Conservation (phyloP, 805 yeast genomes). For the Pichia rugopelliculosa region DNA sequence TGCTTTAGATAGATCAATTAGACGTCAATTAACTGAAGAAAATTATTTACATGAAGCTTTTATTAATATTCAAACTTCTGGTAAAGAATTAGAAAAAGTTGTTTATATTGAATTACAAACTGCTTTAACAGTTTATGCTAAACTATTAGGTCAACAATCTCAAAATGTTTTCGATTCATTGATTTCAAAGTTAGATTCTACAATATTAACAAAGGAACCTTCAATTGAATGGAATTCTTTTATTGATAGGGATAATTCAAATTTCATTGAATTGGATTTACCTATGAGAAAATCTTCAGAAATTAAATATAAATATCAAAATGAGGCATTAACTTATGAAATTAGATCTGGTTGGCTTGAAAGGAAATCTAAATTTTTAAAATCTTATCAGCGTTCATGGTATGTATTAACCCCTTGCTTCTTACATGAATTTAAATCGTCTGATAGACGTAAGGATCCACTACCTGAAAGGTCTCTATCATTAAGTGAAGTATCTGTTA, state of each 20-base stretch:
- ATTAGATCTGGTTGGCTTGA: constrained; percentile 78
- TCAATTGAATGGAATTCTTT: constrained; percentile 86
- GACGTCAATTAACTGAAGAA: constrained; percentile 73
- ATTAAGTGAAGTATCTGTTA: constrained; percentile 69
- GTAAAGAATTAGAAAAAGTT: constrained; percentile 80
- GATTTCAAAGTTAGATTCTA: constrained; percentile 56
- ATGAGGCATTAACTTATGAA: constrained; percentile 59
- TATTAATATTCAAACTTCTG: constrained; percentile 78
- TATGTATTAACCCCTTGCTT: constrained; percentile 85
- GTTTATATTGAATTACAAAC: constrained; percentile 83
- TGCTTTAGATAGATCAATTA: constrained; percentile 67
- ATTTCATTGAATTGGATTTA: constrained; percentile 56
- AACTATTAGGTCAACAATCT: constrained; percentile 64
- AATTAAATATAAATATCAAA: constrained; percentile 58
- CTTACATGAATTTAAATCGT: constrained; percentile 81
- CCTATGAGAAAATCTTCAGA: constrained; percentile 58
- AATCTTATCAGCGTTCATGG: constrained; percentile 86
- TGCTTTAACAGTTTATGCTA: constrained; percentile 66
- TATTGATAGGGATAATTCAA: constrained; percentile 53
- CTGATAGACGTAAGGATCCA: constrained; percentile 75
- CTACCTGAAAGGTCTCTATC: constrained; percentile 77
- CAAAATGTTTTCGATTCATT: constrained; percentile 61
- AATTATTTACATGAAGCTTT: constrained; percentile 84
- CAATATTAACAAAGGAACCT: constrained; percentile 71
- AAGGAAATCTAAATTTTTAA: constrained; percentile 82